A percentile compares a stretch with the other conserved stretches of the same genome.
phyloP scores from a whole-genome alignment of 176 grass and related monocot species.

The Hyparrhenia diplandra region DNA sequence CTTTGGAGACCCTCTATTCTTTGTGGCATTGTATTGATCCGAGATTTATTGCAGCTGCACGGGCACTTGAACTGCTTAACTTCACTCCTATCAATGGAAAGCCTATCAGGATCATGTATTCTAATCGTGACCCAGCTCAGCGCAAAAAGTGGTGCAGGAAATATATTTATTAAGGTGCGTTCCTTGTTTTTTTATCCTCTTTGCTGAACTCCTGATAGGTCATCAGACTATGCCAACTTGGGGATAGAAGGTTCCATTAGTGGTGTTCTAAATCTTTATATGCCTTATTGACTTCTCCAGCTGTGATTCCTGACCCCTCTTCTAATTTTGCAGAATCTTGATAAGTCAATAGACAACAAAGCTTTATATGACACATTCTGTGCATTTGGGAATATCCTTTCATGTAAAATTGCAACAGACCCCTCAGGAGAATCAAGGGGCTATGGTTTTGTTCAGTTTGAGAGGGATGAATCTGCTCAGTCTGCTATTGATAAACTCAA shows the following conservation, averaged over 20 bases:
- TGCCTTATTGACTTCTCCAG: neutral
- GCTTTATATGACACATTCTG: conserved; percentile 75
- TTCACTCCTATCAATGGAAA: conserved; percentile 84
- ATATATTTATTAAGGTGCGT: conserved; percentile 94
- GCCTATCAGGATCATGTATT: conserved; percentile 96
- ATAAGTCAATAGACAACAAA: conserved; percentile 84
- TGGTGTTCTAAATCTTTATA: neutral
- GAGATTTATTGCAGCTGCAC: conserved; percentile 57
- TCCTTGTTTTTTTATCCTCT: neutral
- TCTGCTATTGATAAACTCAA: conserved; percentile 80
- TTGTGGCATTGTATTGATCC: conserved; percentile 13
- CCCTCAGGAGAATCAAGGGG: conserved; percentile 78
- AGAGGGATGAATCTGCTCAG: conserved; percentile 81
- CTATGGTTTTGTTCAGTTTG: conserved; percentile 96
- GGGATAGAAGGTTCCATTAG: neutral
- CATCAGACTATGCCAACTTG: neutral
- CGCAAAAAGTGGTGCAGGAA: conserved; percentile 76
- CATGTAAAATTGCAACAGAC: conserved; percentile 92
- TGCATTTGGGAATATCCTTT: conserved; percentile 83
- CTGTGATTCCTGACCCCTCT: neutral
- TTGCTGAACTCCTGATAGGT: neutral
- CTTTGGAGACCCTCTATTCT: neutral
- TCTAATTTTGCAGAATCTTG: conserved; percentile 69
- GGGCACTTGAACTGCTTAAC: conserved; percentile 82
- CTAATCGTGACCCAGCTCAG: conserved; percentile 84